A percentile compares a stretch with the other conserved stretches of the same genome.
These are phyloP conservation scores for Claviceps lovelessii DNA, from an alignment of 2,329 filamentous ascomycete species.

Conservation along the genomic window DNA sequence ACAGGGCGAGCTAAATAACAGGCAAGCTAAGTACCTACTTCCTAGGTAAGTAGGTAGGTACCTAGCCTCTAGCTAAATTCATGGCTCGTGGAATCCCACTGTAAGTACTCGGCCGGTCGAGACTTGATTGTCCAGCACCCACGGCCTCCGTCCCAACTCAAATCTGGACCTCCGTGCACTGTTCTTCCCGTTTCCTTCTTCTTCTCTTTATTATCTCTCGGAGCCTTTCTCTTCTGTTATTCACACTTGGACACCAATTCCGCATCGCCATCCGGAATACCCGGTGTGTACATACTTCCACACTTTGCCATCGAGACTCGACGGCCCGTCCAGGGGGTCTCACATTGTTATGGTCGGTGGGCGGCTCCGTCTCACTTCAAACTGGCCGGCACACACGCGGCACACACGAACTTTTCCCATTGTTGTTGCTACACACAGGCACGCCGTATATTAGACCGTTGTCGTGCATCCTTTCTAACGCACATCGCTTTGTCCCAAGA, in stretches of 20 bases:
- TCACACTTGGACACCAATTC: background rate
- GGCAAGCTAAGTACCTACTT: too few species aligned
- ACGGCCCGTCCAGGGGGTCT: too few species aligned
- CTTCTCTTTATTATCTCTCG: background rate
- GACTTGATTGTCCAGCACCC: too few species aligned
- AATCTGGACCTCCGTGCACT: background rate
- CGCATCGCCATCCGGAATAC: background rate
- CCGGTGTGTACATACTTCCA: background rate
- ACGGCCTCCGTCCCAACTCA: background rate
- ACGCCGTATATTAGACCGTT: background rate
- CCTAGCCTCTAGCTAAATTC: too few species aligned
- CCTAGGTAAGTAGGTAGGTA: too few species aligned
- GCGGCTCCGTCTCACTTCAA: background rate
- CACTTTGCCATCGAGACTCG: too few species aligned
- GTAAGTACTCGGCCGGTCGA: too few species aligned
- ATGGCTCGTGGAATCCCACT: too few species aligned
- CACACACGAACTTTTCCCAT: background rate
- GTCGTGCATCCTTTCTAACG: background rate
- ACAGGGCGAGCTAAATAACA: too few species aligned
- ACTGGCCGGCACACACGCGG: background rate
- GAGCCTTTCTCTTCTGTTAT: background rate
- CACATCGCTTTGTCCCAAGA: background rate
- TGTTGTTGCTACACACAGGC: background rate
- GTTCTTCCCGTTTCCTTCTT: background rate
- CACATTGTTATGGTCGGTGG: background rate